Evolutionary conservation across 2,329 filamentous ascomycete species (phyloP).

Genomic region (Drechslerella stenobrocha): DNA sequence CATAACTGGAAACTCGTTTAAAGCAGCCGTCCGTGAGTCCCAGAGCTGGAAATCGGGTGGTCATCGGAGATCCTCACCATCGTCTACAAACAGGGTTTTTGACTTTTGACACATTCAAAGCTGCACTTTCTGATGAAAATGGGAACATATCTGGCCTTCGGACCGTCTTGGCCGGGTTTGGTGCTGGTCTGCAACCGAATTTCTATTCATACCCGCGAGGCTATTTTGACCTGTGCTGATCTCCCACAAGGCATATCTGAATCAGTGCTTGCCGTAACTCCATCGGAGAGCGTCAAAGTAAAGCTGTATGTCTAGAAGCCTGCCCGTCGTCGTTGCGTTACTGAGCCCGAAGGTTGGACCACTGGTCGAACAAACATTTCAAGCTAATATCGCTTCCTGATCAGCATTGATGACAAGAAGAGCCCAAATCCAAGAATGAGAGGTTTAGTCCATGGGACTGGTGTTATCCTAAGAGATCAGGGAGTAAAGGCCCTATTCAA

Average conservation of each 20-base stretch:
- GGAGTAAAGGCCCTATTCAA: constrained; percentile 94
- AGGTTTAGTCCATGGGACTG: constrained; percentile 87
- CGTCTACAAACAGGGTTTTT: constrained; percentile 69
- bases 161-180: constrained; percentile 91
- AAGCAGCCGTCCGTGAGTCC: constrained; percentile 84
- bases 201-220: neutral
- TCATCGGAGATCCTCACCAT: constrained; percentile 5
- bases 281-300: constrained; percentile 97
- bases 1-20: constrained; percentile 94
- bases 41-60: constrained; percentile 4
- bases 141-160: constrained; percentile 87
- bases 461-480: constrained; percentile 82
- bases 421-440: constrained; percentile 74
- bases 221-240: neutral
- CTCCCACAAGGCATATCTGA: constrained; percentile 68
- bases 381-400: neutral
- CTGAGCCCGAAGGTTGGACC: too few species aligned
- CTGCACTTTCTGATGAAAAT: constrained; percentile 74
- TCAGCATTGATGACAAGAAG: constrained; percentile 88
- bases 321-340: neutral
- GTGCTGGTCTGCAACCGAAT: constrained; percentile 65
- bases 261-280: constrained; percentile 88
- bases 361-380: too few species aligned
- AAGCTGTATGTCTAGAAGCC: constrained; percentile 65
- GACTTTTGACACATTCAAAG: constrained; percentile 93